A percentile compares a stretch with the other conserved stretches of the same genome.
phyloP scores from a whole-genome alignment of 2,329 filamentous ascomycete genomes.

The Drechslerella dactyloides region DNA sequence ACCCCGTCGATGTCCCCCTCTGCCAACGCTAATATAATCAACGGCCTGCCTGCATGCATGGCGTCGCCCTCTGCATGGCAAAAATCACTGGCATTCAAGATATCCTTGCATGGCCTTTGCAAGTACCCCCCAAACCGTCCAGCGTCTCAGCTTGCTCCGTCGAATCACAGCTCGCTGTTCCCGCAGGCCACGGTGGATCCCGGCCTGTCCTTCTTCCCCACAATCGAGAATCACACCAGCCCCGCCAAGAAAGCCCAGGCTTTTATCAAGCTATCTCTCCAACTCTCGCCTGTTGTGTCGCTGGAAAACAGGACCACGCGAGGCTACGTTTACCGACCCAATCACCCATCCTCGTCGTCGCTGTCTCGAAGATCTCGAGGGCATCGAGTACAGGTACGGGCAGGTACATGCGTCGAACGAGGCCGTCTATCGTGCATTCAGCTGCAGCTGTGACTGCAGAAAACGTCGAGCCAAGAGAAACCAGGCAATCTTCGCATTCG shows the following conservation, averaged over 20 bases:
- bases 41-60: no score
- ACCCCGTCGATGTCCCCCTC: no score
- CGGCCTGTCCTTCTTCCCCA: slow-evolving; percentile 24
- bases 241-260: slow-evolving; percentile 30
- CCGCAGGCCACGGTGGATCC: background rate
- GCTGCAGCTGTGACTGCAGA: slow-evolving; percentile 1
- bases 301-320: background rate
- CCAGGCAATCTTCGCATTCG: slow-evolving; percentile 7
- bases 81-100: background rate
- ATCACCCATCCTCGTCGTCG: slow-evolving; percentile 14
- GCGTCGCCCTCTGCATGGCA: no score
- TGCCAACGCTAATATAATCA: no score
- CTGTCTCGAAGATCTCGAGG: background rate
- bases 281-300: slow-evolving; percentile 2
- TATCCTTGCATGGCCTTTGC: background rate
- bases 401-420: slow-evolving; percentile 7
- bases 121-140: no score
- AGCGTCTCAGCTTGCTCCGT: background rate
- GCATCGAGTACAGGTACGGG: slow-evolving; percentile 1
- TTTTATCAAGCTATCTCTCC: background rate
- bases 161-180: background rate
- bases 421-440: background rate
- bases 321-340: slow-evolving; percentile 48
- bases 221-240: background rate
- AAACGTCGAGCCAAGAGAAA: background rate